Evolutionary conservation across 108 stramenopile genomes (phyloP).

Genomic region (Skeletonema menzelii): DNA sequence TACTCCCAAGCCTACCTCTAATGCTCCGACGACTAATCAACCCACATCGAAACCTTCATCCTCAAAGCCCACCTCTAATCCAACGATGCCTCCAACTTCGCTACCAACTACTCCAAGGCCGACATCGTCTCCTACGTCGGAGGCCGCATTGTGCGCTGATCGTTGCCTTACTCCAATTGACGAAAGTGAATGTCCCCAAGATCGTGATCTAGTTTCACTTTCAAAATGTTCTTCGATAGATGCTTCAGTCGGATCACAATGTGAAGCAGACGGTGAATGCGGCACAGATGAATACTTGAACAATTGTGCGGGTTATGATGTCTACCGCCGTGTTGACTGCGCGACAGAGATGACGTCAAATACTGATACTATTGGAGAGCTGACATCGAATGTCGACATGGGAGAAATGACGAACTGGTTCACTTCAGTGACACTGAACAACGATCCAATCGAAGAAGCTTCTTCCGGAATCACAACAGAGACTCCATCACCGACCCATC

Average conservation of each 20-base stretch:
- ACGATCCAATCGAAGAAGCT: background rate
- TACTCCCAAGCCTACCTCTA: slow-evolving; percentile 1
- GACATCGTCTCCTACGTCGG: slow-evolving; percentile 7
- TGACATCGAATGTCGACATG: background rate
- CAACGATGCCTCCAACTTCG: slow-evolving; percentile 4
- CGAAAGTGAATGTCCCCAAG: slow-evolving; percentile 11
- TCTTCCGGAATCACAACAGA: background rate
- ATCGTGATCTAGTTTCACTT: background rate
- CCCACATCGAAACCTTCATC: slow-evolving; percentile 6
- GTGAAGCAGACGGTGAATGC: slow-evolving; percentile 32
- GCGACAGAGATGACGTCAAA: background rate
- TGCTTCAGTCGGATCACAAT: slow-evolving; percentile 16
- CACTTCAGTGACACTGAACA: background rate
- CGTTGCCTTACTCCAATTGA: slow-evolving; percentile 25
- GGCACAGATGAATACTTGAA: slow-evolving; percentile 15
- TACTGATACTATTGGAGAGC: background rate
- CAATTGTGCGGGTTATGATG: slow-evolving; percentile 29
- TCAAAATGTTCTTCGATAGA: slow-evolving; percentile 6
- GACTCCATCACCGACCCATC: background rate
- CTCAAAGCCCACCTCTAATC: background rate
- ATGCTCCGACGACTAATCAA: background rate
- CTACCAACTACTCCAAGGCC: slow-evolving; percentile 5
- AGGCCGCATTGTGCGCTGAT: slow-evolving; percentile 8
- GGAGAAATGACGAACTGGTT: background rate
- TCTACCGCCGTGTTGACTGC: slow-evolving; percentile 26